Evolutionary conservation across 73 alveolate genomes (phyloP), one percentile per base, ranked within the genome.

Genomic region (Stentor coeruleus): DNA sequence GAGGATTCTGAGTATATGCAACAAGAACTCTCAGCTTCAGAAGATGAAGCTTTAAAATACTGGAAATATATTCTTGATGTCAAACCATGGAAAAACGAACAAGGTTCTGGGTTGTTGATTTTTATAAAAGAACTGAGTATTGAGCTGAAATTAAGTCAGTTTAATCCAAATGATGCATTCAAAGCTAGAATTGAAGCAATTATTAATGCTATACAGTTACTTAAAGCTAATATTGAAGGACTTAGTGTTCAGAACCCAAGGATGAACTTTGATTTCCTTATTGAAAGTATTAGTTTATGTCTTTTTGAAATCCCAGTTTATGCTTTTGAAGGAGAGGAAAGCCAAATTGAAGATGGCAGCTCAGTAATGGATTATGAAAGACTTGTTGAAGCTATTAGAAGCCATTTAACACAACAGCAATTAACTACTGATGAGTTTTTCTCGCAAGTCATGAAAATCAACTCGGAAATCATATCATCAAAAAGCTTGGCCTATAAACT

Each of bases 51-150:
- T 11, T 20, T 20, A 33, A 31, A 66, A 28, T 66, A 20, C 33
- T 66, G 79, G 79, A 66, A 66, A 33, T 66, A 66, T 66, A 26
- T 66, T 26, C n/a, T 66, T 66, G 79, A 66, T 33, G 33, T 33
- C 11, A 66, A 66, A 66, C n/a, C 39, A 26, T 66, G 79, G 37
- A 66, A 66, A 66, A 66, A 20, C 0, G 79, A 66, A 2, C 41
- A 20, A 66, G 39, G 40, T 20, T 20, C 79, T 26, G 79, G 79
- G 0, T 66, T 66, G 41, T 2, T 66, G 14, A 66, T 66, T 66
- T 66, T 66, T 20, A 66, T 66, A 26, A 66, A 31, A 66, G 79
- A 66, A 26, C 11, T 66, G 0, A 66, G 79, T 31, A 66, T 66
- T 20, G 79, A 66, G 37, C 0, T 66, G 0, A 66, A 66, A 66